These are phyloP conservation scores for Leccinum fallax DNA, from an alignment of 1,284 basidiomycete species.

Conservation along the genomic window DNA sequence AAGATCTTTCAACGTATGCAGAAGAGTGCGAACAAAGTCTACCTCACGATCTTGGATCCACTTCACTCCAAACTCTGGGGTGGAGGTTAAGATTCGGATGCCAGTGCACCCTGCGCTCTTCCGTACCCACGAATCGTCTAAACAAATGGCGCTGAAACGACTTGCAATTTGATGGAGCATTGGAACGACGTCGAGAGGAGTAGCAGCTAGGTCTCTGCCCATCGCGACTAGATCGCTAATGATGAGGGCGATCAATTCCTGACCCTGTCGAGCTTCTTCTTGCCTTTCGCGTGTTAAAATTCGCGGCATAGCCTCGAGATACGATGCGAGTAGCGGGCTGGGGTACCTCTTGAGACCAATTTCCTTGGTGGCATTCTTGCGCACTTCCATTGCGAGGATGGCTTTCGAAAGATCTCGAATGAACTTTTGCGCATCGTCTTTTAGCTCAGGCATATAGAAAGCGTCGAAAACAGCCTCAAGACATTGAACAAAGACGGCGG, in stretches of 20 bases:
- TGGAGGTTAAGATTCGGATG: slow-evolving; percentile 76
- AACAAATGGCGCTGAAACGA: slow-evolving; percentile 81
- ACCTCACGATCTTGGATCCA: slow-evolving; percentile 91
- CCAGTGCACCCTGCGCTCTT: slow-evolving; percentile 89
- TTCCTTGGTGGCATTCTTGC: slow-evolving; percentile 56
- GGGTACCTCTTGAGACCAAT: slow-evolving; percentile 57
- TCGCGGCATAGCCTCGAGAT: slow-evolving; percentile 77
- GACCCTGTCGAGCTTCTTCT: slow-evolving; percentile 61
- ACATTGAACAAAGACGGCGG: slow-evolving; percentile 70
- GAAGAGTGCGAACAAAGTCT: slow-evolving; percentile 88
- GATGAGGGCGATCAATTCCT: slow-evolving; percentile 60
- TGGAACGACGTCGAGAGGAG: slow-evolving; percentile 56
- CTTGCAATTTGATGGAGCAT: slow-evolving; percentile 80
- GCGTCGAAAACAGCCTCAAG: slow-evolving; percentile 84
- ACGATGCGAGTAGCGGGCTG: slow-evolving; percentile 65
- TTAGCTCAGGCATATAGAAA: slow-evolving; percentile 69
- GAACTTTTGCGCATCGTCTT: slow-evolving; percentile 69
- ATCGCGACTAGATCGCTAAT: slow-evolving; percentile 70
- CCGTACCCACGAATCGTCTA: slow-evolving; percentile 86
- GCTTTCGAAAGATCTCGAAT: slow-evolving; percentile 68
- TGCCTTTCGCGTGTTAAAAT: slow-evolving; percentile 67
- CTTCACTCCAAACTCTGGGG: slow-evolving; percentile 70
- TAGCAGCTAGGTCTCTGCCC: slow-evolving; percentile 48
- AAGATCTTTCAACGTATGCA: slow-evolving; percentile 96
- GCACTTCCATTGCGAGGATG: slow-evolving; percentile 69